A percentile compares a stretch with the other conserved stretches of the same genome.
phyloP scores from a whole-genome alignment of 2,329 filamentous ascomycete species.

The Penicillium olsonii region DNA sequence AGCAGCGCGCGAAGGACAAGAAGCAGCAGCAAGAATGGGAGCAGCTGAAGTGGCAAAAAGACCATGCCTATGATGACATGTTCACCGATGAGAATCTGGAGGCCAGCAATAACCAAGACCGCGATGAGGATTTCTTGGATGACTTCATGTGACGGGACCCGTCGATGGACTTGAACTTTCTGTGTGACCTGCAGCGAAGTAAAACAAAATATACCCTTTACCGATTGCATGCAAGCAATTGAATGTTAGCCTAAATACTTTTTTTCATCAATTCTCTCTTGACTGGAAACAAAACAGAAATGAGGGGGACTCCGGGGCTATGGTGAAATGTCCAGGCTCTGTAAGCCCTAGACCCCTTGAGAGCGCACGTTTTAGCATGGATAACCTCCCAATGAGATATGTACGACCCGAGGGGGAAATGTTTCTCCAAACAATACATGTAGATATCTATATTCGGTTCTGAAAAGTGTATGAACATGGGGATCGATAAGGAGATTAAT shows the following conservation, averaged over 20 bases:
- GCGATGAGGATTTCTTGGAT: conserved; percentile 72
- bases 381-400: too few species aligned
- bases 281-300: not conserved
- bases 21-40: conserved; percentile 69
- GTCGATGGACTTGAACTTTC: not conserved
- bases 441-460: too few species aligned
- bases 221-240: not conserved
- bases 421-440: not conserved
- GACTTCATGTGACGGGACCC: conserved; percentile 79
- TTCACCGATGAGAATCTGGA: conserved; percentile 81
- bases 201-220: conserved; percentile 8
- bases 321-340: too few species aligned
- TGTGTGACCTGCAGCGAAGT: conserved; percentile 3
- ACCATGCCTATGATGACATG: conserved; percentile 95
- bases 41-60: conserved; percentile 90
- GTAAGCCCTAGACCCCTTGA: too few species aligned
- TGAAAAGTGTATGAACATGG: too few species aligned
- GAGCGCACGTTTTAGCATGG: too few species aligned
- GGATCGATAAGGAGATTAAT: conserved; percentile 9
- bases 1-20: conserved; percentile 43
- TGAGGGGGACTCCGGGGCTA: too few species aligned
- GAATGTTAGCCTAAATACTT: not conserved
- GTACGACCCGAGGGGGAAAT: too few species aligned
- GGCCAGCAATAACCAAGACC: conserved; percentile 79
- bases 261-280: not conserved